A percentile compares a stretch with the other conserved stretches of the same genome.
Conservation (phyloP, 1,139 yeast species). For the Zhuliangozyma blackwelliae region DNA sequence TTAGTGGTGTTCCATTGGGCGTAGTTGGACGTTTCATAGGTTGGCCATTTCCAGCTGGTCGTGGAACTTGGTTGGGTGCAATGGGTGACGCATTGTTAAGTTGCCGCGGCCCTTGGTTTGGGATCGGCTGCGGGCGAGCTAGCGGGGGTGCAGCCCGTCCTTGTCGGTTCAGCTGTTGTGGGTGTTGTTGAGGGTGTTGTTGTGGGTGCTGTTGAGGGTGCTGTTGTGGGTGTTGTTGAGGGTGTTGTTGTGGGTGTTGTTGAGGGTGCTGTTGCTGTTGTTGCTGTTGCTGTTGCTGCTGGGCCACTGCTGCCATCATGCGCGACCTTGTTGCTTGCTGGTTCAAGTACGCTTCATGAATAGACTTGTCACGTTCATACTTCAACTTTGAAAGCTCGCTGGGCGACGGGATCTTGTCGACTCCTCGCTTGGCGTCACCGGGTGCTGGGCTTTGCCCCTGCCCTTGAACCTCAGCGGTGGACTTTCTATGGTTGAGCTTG, state of each 20-base stretch:
- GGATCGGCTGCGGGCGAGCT: neutral
- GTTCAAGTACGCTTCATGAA: slow-evolving; percentile 66
- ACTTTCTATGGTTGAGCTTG: slow-evolving; percentile 30
- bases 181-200: slow-evolving; percentile 12
- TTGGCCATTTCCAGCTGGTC: neutral
- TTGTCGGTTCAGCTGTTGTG: slow-evolving; percentile 12
- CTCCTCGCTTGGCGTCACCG: slow-evolving; percentile 12
- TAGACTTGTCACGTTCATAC: slow-evolving; percentile 78
- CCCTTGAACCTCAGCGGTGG: slow-evolving; percentile 16
- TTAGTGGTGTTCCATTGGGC: slow-evolving; percentile 51
- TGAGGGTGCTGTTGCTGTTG: slow-evolving; percentile 12
- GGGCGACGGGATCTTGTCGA: slow-evolving; percentile 64
- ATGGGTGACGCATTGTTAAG: neutral
- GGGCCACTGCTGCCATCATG: slow-evolving; percentile 40
- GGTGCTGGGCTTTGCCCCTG: slow-evolving; percentile 5
- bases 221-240: slow-evolving; percentile 10
- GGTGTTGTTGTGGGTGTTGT: no score
- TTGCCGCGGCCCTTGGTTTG: neutral
- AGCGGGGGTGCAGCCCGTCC: neutral
- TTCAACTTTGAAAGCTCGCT: slow-evolving; percentile 77
- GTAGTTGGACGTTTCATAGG: slow-evolving; percentile 36
- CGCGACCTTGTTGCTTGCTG: slow-evolving; percentile 43
- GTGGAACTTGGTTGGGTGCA: neutral
- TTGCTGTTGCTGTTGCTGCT: slow-evolving; percentile 25
- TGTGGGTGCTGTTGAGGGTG: slow-evolving; percentile 2